These are phyloP conservation scores for Xerocomus potaroensis DNA, from an alignment of 768 basidiomycete species.

Conservation along the genomic window DNA sequence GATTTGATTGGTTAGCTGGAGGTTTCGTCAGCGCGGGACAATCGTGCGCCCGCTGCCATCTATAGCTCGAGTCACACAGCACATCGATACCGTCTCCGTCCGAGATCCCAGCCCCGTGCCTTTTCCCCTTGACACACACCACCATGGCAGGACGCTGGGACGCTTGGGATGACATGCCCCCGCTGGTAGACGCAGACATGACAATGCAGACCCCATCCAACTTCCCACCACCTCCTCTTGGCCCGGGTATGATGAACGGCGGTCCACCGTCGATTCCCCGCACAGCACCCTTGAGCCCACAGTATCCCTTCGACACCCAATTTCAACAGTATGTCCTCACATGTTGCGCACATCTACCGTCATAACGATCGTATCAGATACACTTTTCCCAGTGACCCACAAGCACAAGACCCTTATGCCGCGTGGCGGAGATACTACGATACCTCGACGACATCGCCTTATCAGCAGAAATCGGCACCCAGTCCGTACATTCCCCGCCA, in stretches of 20 bases:
- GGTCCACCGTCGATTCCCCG: constrained; percentile 16
- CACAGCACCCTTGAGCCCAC: constrained; percentile 4
- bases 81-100: constrained; percentile 15
- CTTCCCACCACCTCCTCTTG: constrained; percentile 28
- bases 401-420: constrained; percentile 18
- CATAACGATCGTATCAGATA: constrained; percentile 3
- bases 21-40: not conserved
- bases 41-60: not conserved
- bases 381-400: constrained; percentile 11
- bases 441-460: not conserved
- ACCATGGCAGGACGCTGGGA: constrained; percentile 14
- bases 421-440: constrained; percentile 5
- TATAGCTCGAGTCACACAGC: constrained; percentile 16
- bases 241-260: constrained; percentile 13
- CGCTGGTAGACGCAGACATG: constrained; percentile 19
- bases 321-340: constrained; percentile 12
- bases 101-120: constrained; percentile 6
- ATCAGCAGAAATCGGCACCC: constrained; percentile 20
- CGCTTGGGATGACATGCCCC: constrained; percentile 25
- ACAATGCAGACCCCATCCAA: not conserved
- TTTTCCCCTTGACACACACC: not conserved
- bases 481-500: constrained; percentile 31
- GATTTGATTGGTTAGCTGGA: no score
- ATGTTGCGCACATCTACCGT: not conserved
- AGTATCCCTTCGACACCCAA: constrained; percentile 14